Evolutionary conservation across 2,329 filamentous ascomycete species (phyloP).

Genomic region (Thyridium curvatum): DNA sequence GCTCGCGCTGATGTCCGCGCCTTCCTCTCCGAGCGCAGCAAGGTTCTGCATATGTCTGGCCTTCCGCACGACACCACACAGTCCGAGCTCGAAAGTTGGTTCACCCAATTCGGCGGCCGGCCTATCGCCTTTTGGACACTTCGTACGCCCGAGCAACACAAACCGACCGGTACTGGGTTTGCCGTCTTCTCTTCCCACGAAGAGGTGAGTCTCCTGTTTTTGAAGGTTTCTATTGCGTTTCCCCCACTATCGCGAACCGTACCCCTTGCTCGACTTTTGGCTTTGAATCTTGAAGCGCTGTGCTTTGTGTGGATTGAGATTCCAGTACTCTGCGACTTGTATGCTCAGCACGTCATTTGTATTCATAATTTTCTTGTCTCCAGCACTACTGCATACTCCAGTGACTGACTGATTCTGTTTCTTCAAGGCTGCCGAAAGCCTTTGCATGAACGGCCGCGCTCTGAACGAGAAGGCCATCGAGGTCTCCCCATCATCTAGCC

Average conservation of each 20-base stretch:
- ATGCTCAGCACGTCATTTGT: no score
- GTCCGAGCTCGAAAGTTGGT: slow-evolving; percentile 98
- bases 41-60: slow-evolving; percentile 96
- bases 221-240: no score
- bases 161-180: slow-evolving; percentile 97
- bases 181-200: slow-evolving; percentile 98
- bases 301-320: no score
- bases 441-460: slow-evolving; percentile 98
- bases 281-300: no score
- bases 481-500: slow-evolving; percentile 94
- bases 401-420: not conserved
- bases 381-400: not conserved
- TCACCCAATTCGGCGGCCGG: slow-evolving; percentile 94
- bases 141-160: slow-evolving; percentile 95
- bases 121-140: slow-evolving; percentile 99
- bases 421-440: slow-evolving; percentile 80
- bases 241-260: no score
- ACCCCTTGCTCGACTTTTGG: no score
- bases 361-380: no score
- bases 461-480: slow-evolving; percentile 99
- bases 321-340: no score
- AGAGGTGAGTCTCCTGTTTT: slow-evolving; percentile 76
- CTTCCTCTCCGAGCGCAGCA: slow-evolving; percentile 93
- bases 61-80: slow-evolving; percentile 97
- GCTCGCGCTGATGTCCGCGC: slow-evolving; percentile 92